Conservation (phyloP, 176 grass and related monocot species). For the Carex cristatella region DNA sequence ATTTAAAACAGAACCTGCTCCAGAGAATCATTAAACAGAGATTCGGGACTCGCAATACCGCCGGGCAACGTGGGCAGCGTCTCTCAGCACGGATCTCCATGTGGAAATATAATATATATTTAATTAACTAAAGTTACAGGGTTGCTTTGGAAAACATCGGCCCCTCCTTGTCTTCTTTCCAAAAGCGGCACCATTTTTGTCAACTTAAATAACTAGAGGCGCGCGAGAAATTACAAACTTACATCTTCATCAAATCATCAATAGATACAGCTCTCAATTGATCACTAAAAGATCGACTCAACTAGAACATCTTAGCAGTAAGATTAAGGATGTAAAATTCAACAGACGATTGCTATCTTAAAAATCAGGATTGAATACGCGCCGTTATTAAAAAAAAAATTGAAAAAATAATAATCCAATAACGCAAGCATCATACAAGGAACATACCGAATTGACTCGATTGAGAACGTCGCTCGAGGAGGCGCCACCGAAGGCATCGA, state of each 20-base stretch:
- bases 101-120: not conserved
- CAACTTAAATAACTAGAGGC: not conserved
- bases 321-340: not conserved
- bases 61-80: no score
- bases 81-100: no score
- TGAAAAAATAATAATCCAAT: not conserved
- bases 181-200: not conserved
- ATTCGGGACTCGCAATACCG: no score
- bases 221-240: not conserved
- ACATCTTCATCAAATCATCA: not conserved
- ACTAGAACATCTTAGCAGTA: no score
- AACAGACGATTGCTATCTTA: not conserved
- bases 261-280: not conserved
- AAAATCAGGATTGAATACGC: not conserved
- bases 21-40: no score
- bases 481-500: slow-evolving; percentile 30
- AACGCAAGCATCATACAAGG: not conserved
- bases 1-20: not conserved
- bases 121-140: not conserved
- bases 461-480: slow-evolving; percentile 17
- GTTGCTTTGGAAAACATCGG: not conserved
- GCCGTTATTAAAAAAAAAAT: not conserved
- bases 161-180: not conserved
- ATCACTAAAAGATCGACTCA: not conserved
- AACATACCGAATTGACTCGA: slow-evolving; percentile 28